Percentiles rank a stretch among this genome's conserved stretches.
These are phyloP conservation scores for Coprinellus micaceus DNA, from an alignment of 768 basidiomycete genomes.

Conservation along the genomic window DNA sequence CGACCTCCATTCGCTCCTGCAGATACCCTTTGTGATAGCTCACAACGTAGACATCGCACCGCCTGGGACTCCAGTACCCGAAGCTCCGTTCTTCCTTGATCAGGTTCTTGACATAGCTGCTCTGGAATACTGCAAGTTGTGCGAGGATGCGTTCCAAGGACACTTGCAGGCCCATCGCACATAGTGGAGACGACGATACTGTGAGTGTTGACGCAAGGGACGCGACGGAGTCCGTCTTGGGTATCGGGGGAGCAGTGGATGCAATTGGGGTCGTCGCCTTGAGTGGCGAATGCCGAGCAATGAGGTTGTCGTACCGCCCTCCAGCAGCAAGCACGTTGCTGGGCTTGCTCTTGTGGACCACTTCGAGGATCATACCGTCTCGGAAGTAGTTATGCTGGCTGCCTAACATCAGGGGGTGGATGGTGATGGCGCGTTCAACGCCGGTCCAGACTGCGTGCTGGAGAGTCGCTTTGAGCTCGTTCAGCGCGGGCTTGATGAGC, in stretches of 20 bases:
- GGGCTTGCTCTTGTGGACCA: constrained; percentile 62
- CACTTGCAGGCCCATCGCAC: constrained; percentile 74
- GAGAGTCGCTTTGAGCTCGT: constrained; percentile 62
- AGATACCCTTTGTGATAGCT: constrained; percentile 74
- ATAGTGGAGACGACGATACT: constrained; percentile 42
- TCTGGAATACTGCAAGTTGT: constrained; percentile 67
- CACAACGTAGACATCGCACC: constrained; percentile 84
- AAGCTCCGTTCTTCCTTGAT: constrained; percentile 80
- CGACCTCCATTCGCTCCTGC: constrained; percentile 75
- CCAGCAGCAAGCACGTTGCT: constrained; percentile 76
- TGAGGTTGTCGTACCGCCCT: constrained; percentile 77
- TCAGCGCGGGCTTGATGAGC: constrained; percentile 46
- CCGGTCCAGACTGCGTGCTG: constrained; percentile 59
- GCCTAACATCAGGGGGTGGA: constrained; percentile 74
- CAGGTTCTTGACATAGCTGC: constrained; percentile 60
- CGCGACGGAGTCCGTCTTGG: background rate
- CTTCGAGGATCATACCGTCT: constrained; percentile 73
- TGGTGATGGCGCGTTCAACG: constrained; percentile 56
- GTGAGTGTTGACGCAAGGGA: constrained; percentile 11
- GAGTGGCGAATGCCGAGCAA: constrained; percentile 54
- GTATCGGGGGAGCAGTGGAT: background rate
- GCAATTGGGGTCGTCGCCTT: constrained; percentile 24
- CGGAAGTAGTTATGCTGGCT: constrained; percentile 63
- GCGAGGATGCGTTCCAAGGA: constrained; percentile 74
- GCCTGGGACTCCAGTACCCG: constrained; percentile 85